Evolutionary conservation across 2,329 filamentous ascomycete species (phyloP), one percentile per base, ranked within the genome.

Genomic region (Scorias spongiosa): DNA sequence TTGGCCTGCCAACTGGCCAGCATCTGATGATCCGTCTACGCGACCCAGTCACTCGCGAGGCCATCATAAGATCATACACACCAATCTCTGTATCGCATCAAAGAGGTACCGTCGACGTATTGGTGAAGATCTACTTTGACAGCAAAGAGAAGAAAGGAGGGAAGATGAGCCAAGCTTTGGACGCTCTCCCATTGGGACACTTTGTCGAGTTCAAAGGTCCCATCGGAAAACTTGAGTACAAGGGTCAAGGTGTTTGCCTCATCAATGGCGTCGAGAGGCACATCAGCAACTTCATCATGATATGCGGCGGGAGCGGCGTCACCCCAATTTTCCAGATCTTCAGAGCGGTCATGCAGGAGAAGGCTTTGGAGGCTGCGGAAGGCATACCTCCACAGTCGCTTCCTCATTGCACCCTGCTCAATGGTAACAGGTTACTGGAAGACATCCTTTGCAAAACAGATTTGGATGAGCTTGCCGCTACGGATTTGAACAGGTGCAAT

Each of bases 291-390:
- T 85, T 94, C 60, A 69, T 83, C 57, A 93, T 94, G 86, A 78
- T 94, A 29, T 91, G 84, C 53, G 88, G 75, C 11, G 88, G 88
- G 5, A 84, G 77, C n/a, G 88, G 88, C 1, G 82, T 95, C 55
- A 94, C 88, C n/a, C 88, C 88, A 0, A 84, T 94, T 49, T 91
- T 80, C 58, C 84, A 91, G 56, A 83, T 93, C 2, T 67, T 93
- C 42, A 70, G 84, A 6, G 81, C 84, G 0, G 75, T 93, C 0
- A 72, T 87, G 60, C 68, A 72, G 39, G 76, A 89, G 49, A 52
- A 58, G 1, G 58, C 67, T 0, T 84, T 89, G 55, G 51, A 61
- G 8, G 91, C 84, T 0, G 65, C 60, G 2, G 32, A 36, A 36
- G 32, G 32, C 32, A 9, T 36, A 3, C 12, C 11, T 12, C 32